These are phyloP conservation scores for Pichia pseudocactophila DNA, from an alignment of 805 yeast species.

Conservation along the genomic window DNA sequence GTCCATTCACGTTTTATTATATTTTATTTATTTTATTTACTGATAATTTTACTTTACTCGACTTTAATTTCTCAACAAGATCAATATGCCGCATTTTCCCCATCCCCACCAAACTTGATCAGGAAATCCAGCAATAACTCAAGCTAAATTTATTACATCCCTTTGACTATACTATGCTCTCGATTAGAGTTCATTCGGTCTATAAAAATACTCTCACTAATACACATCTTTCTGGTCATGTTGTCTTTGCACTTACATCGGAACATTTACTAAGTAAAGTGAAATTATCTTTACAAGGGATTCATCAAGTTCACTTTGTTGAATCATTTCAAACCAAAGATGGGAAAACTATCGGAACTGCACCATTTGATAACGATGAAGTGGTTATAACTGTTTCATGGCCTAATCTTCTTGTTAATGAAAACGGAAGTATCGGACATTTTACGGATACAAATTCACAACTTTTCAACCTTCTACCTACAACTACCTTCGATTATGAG, in stretches of 20 bases:
- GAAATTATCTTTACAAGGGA: constrained; percentile 34
- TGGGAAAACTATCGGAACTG: constrained; percentile 23
- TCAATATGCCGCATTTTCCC: too few relatives aligned
- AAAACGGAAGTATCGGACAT: constrained; percentile 30
- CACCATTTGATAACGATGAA: constrained; percentile 31
- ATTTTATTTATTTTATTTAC: too few relatives aligned
- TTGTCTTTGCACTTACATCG: constrained; percentile 35
- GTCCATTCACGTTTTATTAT: too few relatives aligned
- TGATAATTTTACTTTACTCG: too few relatives aligned
- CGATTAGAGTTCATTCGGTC: constrained; percentile 27
- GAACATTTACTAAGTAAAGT: constrained; percentile 33
- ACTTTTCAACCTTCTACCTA: background rate
- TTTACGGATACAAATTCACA: background rate
- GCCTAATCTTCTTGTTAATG: constrained; percentile 36
- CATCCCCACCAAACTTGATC: too few relatives aligned
- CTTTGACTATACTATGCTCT: background rate
- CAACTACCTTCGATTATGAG: background rate
- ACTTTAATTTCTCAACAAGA: too few relatives aligned
- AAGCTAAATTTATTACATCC: too few relatives aligned
- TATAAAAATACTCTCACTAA: constrained; percentile 27
- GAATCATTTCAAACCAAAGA: constrained; percentile 23
- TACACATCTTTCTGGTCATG: constrained; percentile 32
- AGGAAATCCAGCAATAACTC: too few relatives aligned
- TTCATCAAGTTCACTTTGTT: constrained; percentile 34
- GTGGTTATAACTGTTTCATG: constrained; percentile 37